Percentiles rank a stretch among this genome's conserved stretches.
phyloP scores from a whole-genome alignment of 73 alveolate genomes.

The Urostyla sp. region DNA sequence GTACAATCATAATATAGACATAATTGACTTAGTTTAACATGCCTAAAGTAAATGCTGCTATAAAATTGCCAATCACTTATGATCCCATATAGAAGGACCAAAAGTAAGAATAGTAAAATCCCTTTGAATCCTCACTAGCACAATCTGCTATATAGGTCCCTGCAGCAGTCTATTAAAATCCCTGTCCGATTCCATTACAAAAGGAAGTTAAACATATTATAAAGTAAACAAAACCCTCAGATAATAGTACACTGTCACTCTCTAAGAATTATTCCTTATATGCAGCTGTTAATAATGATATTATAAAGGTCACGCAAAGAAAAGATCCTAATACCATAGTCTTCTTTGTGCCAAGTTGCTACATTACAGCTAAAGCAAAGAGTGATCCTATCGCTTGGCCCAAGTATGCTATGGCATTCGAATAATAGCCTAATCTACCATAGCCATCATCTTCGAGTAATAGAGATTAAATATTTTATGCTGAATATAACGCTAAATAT shows the following conservation, averaged over 20 bases:
- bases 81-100: conserved; percentile 60
- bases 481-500: conserved; percentile 35
- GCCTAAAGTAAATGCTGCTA: conserved; percentile 45
- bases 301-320: conserved; percentile 35
- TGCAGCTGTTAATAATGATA: conserved; percentile 20
- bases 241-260: not conserved
- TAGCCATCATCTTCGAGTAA: conserved; percentile 34
- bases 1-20: conserved; percentile 1
- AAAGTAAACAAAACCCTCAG: not conserved
- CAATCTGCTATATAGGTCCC: conserved; percentile 62
- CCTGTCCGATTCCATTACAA: conserved; percentile 65
- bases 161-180: conserved; percentile 61
- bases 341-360: conserved; percentile 25
- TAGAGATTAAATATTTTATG: conserved; percentile 17
- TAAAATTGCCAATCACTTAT: conserved; percentile 43
- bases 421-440: conserved; percentile 19
- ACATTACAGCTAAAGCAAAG: conserved; percentile 20
- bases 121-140: conserved; percentile 62
- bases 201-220: conserved; percentile 3
- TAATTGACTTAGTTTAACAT: not conserved
- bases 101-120: conserved; percentile 49
- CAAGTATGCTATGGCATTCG: conserved; percentile 38
- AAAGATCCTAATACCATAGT: conserved; percentile 40
- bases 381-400: conserved; percentile 53
- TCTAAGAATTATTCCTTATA: not conserved